A percentile compares a stretch with the other conserved stretches of the same genome.
Evolutionary conservation across 257 asterid species (phyloP).

Genomic region (Gardenia jasminoides): DNA sequence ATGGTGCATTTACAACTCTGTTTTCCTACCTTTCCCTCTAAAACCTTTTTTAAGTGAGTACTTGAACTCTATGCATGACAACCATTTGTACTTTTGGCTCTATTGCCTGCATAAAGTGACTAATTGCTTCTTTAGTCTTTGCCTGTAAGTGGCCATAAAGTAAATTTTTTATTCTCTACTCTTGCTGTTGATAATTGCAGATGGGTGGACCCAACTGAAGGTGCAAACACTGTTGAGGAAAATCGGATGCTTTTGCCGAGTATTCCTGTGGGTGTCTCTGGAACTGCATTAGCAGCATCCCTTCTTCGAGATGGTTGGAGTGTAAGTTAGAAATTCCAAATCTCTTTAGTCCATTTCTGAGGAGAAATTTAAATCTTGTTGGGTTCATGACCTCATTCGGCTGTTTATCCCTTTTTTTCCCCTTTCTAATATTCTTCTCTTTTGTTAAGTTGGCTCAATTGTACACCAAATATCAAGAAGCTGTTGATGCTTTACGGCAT

Average conservation of each 20-base stretch:
- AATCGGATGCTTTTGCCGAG: conserved; percentile 67
- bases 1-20: neutral
- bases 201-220: conserved; percentile 35
- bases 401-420: neutral
- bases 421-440: neutral
- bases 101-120: neutral
- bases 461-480: conserved; percentile 89
- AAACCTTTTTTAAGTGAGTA: neutral
- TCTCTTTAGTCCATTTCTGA: neutral
- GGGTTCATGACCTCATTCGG: neutral
- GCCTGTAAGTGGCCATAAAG: neutral
- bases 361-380: neutral
- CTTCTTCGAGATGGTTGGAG: conserved; percentile 99
- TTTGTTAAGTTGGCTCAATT: conserved; percentile 66
- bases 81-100: neutral
- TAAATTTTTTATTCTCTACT: neutral
- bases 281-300: conserved; percentile 94
- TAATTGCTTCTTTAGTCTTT: neutral
- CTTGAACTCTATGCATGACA: neutral
- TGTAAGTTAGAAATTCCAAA: conserved; percentile 41
- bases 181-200: conserved; percentile 27
- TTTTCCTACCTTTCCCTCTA: neutral
- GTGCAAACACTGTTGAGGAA: conserved; percentile 42
- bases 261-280: conserved; percentile 83
- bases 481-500: conserved; percentile 83